Conservation (phyloP, 257 asterid species). For the Ballota nigra region DNA sequence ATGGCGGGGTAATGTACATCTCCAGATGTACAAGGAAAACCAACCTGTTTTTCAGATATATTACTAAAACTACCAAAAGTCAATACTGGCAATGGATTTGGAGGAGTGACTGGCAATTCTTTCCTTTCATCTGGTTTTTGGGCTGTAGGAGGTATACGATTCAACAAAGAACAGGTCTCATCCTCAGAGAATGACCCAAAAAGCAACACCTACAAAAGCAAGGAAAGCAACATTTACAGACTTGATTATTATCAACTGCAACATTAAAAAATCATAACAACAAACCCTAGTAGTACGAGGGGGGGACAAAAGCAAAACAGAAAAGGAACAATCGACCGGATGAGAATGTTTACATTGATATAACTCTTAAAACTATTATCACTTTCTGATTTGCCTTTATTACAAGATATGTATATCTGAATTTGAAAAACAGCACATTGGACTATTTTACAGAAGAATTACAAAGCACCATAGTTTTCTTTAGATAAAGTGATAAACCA, state of each 20-base stretch:
- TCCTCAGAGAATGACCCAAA: conserved; percentile 95
- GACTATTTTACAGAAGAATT: neutral
- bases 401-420: neutral
- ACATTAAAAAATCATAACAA: neutral
- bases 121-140: conserved; percentile 25
- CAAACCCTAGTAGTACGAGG: neutral
- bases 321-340: no score
- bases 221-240: conserved; percentile 20
- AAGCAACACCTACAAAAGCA: conserved; percentile 49
- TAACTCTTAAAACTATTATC: neutral
- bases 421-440: neutral
- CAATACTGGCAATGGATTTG: conserved; percentile 33
- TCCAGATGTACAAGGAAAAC: conserved; percentile 27
- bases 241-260: neutral
- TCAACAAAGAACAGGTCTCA: conserved; percentile 61
- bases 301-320: neutral
- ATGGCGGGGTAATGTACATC: conserved; percentile 17
- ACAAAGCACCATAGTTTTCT: neutral
- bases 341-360: neutral
- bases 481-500: neutral
- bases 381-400: neutral
- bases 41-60: conserved; percentile 27
- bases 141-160: conserved; percentile 28
- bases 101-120: conserved; percentile 30
- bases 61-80: conserved; percentile 51